Conservation (phyloP, 495 filamentous ascomycete genomes). For the Podospora conica region DNA sequence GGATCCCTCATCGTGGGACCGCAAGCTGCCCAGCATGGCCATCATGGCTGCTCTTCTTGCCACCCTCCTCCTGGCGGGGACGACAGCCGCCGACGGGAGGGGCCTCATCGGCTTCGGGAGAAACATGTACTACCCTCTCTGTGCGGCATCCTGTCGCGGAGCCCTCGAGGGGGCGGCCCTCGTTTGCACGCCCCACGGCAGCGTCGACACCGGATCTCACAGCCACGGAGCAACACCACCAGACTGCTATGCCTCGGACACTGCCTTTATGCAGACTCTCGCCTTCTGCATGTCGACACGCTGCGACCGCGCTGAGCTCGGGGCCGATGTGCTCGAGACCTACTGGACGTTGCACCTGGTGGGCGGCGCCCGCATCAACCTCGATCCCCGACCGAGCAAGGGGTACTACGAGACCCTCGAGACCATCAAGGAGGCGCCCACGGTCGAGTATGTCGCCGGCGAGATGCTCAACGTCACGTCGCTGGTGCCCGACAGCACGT, state of each 20-base stretch:
- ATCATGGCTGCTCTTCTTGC: neutral
- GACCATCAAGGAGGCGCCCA: neutral
- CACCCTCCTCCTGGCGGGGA: neutral
- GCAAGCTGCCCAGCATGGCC: neutral
- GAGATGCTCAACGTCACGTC: neutral
- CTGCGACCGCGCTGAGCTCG: neutral
- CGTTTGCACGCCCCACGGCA: neutral
- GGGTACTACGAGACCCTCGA: neutral
- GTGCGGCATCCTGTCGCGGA: neutral
- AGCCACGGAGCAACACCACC: neutral
- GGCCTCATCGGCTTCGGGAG: neutral
- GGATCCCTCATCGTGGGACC: too few species aligned
- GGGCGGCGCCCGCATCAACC: neutral
- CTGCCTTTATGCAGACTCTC: neutral
- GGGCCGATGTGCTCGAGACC: neutral
- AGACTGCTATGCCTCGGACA: slow-evolving; percentile 1
- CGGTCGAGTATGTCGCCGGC: neutral
- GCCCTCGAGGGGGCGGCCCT: neutral
- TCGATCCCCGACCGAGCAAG: neutral
- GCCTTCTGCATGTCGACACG: neutral
- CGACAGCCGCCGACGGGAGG: neutral
- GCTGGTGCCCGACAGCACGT: neutral
- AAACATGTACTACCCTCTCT: neutral
- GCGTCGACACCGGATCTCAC: neutral
- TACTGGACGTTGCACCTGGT: neutral